These are phyloP conservation scores for Pseudovirgaria hyperparasitica DNA, from an alignment of 2,329 filamentous ascomycete species.

Conservation along the genomic window DNA sequence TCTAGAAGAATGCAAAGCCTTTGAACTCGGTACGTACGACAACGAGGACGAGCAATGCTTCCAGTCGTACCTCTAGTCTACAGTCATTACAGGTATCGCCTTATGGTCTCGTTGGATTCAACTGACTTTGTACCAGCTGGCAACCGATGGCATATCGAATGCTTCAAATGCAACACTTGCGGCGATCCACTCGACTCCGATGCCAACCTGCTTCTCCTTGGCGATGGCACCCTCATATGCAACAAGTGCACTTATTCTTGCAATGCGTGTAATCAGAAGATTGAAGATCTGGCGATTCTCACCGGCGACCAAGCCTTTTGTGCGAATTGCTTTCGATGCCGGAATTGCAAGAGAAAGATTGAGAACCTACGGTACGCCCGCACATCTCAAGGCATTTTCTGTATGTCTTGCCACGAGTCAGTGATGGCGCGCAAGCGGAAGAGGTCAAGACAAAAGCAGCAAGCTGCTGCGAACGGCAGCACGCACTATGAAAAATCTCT, in stretches of 20 bases:
- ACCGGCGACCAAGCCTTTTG: constrained; percentile 98
- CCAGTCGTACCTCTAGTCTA: constrained; percentile 1
- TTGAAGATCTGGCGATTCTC: constrained; percentile 92
- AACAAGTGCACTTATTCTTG: constrained; percentile 99
- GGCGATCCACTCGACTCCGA: constrained; percentile 93
- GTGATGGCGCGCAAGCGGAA: constrained; percentile 88
- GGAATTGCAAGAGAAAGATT: constrained; percentile 98
- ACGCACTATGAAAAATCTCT: constrained; percentile 81
- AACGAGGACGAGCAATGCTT: constrained; percentile 8
- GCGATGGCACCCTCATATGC: constrained; percentile 95
- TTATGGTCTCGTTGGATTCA: neutral
- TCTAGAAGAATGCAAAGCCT: constrained; percentile 95
- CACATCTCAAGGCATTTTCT: constrained; percentile 97
- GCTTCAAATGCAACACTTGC: constrained; percentile 95
- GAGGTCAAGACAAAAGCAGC: constrained; percentile 49
- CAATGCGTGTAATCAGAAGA: constrained; percentile 92
- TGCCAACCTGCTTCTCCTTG: constrained; percentile 89
- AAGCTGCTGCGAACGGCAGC: constrained; percentile 24
- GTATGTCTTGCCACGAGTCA: constrained; percentile 97
- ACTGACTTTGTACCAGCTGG: constrained; percentile 49
- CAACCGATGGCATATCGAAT: constrained; percentile 97
- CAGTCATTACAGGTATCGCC: constrained; percentile 1
- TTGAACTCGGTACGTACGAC: constrained; percentile 68
- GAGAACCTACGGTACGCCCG: constrained; percentile 95
- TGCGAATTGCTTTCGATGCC: constrained; percentile 89